phyloP scores from a whole-genome alignment of 495 filamentous ascomycete genomes.

The Penicillium antarcticum region DNA sequence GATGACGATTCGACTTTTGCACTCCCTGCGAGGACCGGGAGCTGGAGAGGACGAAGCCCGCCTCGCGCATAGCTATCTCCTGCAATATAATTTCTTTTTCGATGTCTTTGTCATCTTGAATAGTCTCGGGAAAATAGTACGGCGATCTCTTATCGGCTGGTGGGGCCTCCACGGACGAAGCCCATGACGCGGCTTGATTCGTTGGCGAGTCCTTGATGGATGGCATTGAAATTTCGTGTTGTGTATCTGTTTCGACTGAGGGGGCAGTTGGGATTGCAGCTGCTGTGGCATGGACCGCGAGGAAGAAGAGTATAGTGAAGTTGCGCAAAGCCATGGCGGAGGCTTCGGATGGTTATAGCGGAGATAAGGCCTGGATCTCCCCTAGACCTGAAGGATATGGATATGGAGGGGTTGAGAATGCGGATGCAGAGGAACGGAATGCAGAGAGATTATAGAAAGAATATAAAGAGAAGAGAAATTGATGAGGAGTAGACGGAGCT shows the following conservation, averaged over 20 bases:
- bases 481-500: neutral
- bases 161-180: neutral
- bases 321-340: neutral
- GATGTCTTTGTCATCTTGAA: constrained; percentile 15
- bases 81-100: neutral
- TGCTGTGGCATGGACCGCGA: neutral
- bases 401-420: neutral
- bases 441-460: neutral
- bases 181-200: constrained; percentile 1
- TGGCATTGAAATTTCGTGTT: neutral
- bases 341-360: neutral
- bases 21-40: neutral
- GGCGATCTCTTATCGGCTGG: constrained; percentile 6
- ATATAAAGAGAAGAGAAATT: neutral
- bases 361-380: neutral
- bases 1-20: constrained; percentile 2
- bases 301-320: neutral
- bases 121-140: constrained; percentile 19
- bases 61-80: constrained; percentile 13
- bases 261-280: neutral
- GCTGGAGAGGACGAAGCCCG: constrained; percentile 4
- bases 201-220: neutral
- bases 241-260: neutral
- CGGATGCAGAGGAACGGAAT: neutral
- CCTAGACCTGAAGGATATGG: too few species aligned